phyloP scores from a whole-genome alignment of 352 stramenopile species.

The Globisporangium mamillatum region DNA sequence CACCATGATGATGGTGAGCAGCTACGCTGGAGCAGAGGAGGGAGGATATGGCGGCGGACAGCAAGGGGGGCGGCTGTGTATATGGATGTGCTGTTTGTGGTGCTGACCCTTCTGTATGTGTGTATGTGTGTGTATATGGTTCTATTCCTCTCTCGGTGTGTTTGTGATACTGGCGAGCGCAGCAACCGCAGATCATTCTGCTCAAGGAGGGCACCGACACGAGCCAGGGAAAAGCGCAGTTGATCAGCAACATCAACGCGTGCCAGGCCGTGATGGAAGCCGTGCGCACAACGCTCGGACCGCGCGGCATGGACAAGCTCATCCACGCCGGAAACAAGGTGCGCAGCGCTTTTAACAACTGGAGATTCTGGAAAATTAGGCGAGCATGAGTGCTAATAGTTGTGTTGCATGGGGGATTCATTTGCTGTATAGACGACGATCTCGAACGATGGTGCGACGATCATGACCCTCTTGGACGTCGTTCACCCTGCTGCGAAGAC shows the following conservation, averaged over 20 bases:
- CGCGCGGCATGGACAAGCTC: conserved; percentile 99
- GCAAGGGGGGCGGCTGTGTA: background rate
- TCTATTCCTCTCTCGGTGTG: background rate
- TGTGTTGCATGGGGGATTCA: no score
- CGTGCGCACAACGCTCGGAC: conserved; percentile 96
- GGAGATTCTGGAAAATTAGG: background rate
- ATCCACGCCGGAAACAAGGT: conserved; percentile 89
- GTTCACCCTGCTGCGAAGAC: conserved; percentile 98
- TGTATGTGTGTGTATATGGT: background rate
- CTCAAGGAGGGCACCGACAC: conserved; percentile 99
- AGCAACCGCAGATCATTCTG: conserved; percentile 98
- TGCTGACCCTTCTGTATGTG: conserved; percentile 5
- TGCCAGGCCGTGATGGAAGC: conserved; percentile 96
- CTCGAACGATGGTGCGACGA: conserved; percentile 98
- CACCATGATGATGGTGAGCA: conserved; percentile 52
- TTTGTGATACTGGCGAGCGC: conserved; percentile 3
- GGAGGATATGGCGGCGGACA: background rate
- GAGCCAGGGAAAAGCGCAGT: conserved; percentile 95
- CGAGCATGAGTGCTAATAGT: no score
- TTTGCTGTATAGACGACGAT: conserved; percentile 87
- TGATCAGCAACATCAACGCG: conserved; percentile 91
- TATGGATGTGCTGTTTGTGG: background rate
- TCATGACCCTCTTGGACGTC: conserved; percentile 98
- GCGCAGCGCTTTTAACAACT: background rate
- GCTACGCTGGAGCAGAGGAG: background rate